Evolutionary conservation across 768 basidiomycete genomes (phyloP).

Genomic region (Boletales sp.): DNA sequence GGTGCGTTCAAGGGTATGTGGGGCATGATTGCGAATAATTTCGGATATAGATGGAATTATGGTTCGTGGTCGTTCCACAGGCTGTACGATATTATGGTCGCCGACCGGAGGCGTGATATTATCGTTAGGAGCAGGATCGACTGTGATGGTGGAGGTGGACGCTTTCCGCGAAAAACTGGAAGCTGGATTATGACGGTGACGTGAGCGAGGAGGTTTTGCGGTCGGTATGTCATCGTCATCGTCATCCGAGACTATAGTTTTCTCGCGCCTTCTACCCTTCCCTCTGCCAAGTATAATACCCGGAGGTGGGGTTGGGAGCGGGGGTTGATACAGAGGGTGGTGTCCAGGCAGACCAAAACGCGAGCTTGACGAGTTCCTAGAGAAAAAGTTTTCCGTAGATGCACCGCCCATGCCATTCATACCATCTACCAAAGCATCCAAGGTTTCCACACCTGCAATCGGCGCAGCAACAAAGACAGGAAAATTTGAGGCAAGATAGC

Average conservation of each 20-base stretch:
- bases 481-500: constrained; percentile 40
- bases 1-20: constrained; percentile 49
- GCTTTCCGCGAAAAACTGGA: constrained; percentile 21
- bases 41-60: constrained; percentile 82
- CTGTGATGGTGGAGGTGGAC: constrained; percentile 31
- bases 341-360: constrained; percentile 57
- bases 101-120: constrained; percentile 8
- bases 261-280: constrained; percentile 27
- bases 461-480: constrained; percentile 75
- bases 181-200: constrained; percentile 19
- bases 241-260: constrained; percentile 44
- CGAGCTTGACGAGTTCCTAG: constrained; percentile 41
- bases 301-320: constrained; percentile 79
- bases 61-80: constrained; percentile 37
- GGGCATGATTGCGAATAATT: constrained; percentile 78
- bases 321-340: constrained; percentile 79
- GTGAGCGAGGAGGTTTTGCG: constrained; percentile 16
- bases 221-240: constrained; percentile 43
- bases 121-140: constrained; percentile 19
- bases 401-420: constrained; percentile 88
- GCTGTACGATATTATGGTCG: constrained; percentile 18
- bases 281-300: constrained; percentile 65
- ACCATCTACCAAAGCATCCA: constrained; percentile 86
- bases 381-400: constrained; percentile 53
- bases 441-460: constrained; percentile 73